Conservation (phyloP, 345 rosid genomes). For the Barbarea vulgaris region DNA sequence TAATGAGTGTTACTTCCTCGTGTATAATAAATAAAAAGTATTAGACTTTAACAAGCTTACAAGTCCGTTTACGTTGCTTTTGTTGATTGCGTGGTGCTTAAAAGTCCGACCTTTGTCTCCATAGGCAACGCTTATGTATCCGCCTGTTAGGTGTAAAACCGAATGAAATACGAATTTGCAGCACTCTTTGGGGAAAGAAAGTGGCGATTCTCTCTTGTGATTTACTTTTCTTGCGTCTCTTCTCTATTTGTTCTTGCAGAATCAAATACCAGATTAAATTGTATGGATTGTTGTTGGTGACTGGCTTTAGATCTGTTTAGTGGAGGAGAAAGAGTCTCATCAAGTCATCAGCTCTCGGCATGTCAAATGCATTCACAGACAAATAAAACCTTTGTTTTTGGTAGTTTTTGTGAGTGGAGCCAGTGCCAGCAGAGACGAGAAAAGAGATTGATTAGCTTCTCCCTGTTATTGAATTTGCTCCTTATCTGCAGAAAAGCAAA, state of each 20-base stretch:
- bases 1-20: background rate
- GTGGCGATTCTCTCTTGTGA: background rate
- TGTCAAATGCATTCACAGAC: background rate
- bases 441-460: background rate
- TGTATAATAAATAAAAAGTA: constrained; percentile 30
- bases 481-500: constrained; percentile 2
- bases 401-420: background rate
- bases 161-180: background rate
- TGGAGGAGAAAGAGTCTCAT: background rate
- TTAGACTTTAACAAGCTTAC: constrained; percentile 17
- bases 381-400: background rate
- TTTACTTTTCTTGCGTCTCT: background rate
- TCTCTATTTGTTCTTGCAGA: background rate
- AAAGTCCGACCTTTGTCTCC: constrained; percentile 12
- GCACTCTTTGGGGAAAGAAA: background rate
- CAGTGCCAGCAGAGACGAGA: background rate
- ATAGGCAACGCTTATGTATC: constrained; percentile 20
- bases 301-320: background rate
- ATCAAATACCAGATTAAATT: background rate
- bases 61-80: background rate
- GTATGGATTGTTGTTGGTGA: background rate
- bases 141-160: background rate
- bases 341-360: background rate
- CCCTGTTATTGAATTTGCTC: constrained; percentile 13
- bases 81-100: background rate